A percentile compares a stretch with the other conserved stretches of the same genome.
These are phyloP conservation scores for Saposhnikovia divaricata DNA, from an alignment of 129 eudicot genomes.

Conservation along the genomic window DNA sequence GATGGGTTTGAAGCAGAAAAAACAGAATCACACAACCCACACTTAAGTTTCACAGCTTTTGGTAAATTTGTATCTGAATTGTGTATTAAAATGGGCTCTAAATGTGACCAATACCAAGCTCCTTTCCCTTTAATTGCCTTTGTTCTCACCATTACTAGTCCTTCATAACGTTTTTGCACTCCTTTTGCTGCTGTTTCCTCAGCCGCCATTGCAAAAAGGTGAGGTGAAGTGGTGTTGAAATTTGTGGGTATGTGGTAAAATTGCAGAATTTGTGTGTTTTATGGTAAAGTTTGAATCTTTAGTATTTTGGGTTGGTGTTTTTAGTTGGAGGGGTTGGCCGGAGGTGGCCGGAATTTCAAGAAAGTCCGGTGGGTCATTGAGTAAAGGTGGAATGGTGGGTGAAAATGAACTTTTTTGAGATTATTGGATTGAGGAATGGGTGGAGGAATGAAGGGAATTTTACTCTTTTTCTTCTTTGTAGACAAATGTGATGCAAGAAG, in stretches of 20 bases:
- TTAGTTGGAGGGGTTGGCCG: conserved; percentile 20
- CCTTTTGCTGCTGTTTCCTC: conserved; percentile 63
- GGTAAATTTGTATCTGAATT: conserved; percentile 63
- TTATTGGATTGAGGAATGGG: conserved; percentile 17
- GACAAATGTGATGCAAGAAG: conserved; percentile 6
- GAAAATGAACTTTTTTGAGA: not conserved
- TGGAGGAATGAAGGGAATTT: conserved; percentile 10
- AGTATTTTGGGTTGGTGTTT: conserved; percentile 8
- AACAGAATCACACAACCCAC: conserved; percentile 68
- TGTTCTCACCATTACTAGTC: conserved; percentile 68
- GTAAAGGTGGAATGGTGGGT: conserved; percentile 2
- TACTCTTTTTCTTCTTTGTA: not conserved
- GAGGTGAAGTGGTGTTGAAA: not conserved
- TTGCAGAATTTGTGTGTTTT: not conserved
- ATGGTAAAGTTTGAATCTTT: not conserved
- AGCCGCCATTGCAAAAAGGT: conserved; percentile 37
- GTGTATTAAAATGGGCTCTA: conserved; percentile 65
- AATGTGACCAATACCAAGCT: conserved; percentile 98
- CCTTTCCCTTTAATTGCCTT: conserved; percentile 95
- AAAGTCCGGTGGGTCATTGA: conserved; percentile 37
- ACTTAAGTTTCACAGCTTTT: conserved; percentile 86
- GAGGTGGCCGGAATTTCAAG: conserved; percentile 25
- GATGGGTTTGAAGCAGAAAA: conserved; percentile 94
- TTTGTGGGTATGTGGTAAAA: not conserved
- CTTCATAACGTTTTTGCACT: conserved; percentile 72